phyloP scores from a whole-genome alignment of 495 filamentous ascomycete genomes.

The Podospora tetraspora region DNA sequence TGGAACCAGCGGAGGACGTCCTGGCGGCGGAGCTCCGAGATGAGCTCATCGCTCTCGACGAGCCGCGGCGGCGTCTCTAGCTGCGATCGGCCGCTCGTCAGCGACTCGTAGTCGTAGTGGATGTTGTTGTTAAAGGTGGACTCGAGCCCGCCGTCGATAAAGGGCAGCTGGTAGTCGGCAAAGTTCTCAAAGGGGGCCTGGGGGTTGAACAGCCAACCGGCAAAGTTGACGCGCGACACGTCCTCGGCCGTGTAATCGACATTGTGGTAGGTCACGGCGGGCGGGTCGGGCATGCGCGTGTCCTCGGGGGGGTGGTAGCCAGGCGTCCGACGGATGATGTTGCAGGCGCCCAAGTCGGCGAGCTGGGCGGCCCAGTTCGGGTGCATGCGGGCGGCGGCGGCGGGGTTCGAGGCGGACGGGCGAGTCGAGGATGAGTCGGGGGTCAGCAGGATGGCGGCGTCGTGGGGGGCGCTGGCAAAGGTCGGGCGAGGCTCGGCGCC shows the following conservation, averaged over 20 bases:
- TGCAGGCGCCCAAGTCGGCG: conserved; percentile 32
- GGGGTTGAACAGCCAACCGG: conserved; percentile 47
- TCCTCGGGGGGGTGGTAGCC: conserved; percentile 38
- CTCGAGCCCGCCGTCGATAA: conserved; percentile 46
- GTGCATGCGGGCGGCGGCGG: conserved; percentile 18
- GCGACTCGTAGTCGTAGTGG: conserved; percentile 47
- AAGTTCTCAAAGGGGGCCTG: conserved; percentile 38
- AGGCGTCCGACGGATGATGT: conserved; percentile 41
- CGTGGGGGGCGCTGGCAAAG: conserved; percentile 41
- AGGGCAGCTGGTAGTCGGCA: conserved; percentile 39
- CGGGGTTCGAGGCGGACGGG: conserved; percentile 23
- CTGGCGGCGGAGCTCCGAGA: conserved; percentile 79
- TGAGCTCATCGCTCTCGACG: conserved; percentile 64
- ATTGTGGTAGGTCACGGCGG: conserved; percentile 32
- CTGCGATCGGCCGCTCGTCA: conserved; percentile 60
- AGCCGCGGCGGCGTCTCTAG: conserved; percentile 70
- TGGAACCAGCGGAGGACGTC: conserved; percentile 73
- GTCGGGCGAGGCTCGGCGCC: conserved; percentile 31
- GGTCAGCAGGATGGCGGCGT: conserved; percentile 42
- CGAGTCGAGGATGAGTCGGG: conserved; percentile 35
- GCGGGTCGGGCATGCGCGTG: conserved; percentile 30
- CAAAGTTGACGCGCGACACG: conserved; percentile 41
- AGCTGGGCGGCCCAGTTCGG: conserved; percentile 33
- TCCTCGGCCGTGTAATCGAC: conserved; percentile 37
- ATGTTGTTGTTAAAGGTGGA: conserved; percentile 48